These are phyloP conservation scores for Selaginella tamariscina DNA, from an alignment of 75 land plant species.

Conservation along the genomic window DNA sequence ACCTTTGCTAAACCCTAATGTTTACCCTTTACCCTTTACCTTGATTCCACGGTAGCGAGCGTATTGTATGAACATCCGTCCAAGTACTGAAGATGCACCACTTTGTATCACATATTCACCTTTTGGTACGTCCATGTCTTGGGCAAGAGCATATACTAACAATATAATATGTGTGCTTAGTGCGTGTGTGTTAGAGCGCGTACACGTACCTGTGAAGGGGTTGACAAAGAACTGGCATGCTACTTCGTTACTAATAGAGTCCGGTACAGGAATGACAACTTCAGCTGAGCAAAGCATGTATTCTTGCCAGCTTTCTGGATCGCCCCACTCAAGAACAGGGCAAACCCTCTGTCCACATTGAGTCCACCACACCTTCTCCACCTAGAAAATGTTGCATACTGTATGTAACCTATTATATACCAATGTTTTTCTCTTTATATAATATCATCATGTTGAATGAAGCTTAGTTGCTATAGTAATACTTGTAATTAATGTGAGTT, in stretches of 20 bases:
- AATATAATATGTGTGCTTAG: neutral
- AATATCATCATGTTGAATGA: no score
- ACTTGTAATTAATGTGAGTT: no score
- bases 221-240: conserved; percentile 24
- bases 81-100: neutral
- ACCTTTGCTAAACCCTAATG: no score
- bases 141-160: neutral
- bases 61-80: conserved; percentile 17
- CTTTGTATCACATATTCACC: conserved; percentile 1
- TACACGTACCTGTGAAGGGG: conserved; percentile 19
- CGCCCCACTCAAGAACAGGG: conserved; percentile 6
- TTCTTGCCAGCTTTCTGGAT: conserved; percentile 22
- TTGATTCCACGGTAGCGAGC: conserved; percentile 19
- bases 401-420: no score
- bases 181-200: conserved; percentile 1
- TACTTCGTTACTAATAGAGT: conserved; percentile 18
- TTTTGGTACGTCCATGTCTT: conserved; percentile 10
- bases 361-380: conserved; percentile 22
- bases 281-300: conserved; percentile 12
- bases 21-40: no score
- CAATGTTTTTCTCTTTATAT: no score
- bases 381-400: no score
- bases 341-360: conserved; percentile 18
- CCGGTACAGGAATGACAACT: conserved; percentile 17
- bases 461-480: no score